phyloP scores from a whole-genome alignment of 2,329 filamentous ascomycete species.

The Colletotrichum salicis region DNA sequence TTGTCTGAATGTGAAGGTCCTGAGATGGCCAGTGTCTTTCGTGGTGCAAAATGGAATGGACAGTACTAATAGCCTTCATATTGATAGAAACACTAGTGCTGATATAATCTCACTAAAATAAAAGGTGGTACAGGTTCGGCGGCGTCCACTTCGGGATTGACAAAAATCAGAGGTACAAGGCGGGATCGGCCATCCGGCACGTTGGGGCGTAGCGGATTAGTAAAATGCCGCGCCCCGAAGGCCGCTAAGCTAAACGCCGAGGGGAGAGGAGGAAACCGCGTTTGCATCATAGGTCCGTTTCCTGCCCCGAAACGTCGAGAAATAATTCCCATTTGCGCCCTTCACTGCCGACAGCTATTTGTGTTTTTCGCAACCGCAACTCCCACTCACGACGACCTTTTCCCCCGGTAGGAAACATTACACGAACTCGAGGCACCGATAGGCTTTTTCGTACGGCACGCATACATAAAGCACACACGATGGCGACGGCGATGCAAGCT shows the following conservation, averaged over 20 bases:
- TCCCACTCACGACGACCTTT: neutral
- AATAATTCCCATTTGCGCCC: slow-evolving; percentile 25
- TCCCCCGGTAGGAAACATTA: neutral
- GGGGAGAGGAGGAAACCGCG: neutral
- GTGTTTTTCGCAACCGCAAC: neutral
- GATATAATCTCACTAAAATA: too few relatives aligned
- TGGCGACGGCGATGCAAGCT: slow-evolving; percentile 41
- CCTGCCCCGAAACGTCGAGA: slow-evolving; percentile 13
- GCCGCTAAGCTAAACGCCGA: slow-evolving; percentile 27
- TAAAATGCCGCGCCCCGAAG: slow-evolving; percentile 31
- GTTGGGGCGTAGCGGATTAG: slow-evolving; percentile 26
- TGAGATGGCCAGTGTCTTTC: neutral
- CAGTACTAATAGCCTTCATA: neutral
- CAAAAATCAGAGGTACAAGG: slow-evolving; percentile 20
- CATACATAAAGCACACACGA: slow-evolving; percentile 14
- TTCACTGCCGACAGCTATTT: neutral
- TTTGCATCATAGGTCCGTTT: slow-evolving; percentile 36
- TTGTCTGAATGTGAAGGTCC: neutral
- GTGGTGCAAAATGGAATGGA: neutral
- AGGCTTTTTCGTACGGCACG: neutral
- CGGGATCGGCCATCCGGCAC: neutral
- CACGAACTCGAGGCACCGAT: neutral
- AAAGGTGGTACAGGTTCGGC: too few relatives aligned
- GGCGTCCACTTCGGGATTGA: neutral
- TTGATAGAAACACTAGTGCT: too few relatives aligned